phyloP scores from a whole-genome alignment of 495 filamentous ascomycete genomes.

The Collariella sp. region DNA sequence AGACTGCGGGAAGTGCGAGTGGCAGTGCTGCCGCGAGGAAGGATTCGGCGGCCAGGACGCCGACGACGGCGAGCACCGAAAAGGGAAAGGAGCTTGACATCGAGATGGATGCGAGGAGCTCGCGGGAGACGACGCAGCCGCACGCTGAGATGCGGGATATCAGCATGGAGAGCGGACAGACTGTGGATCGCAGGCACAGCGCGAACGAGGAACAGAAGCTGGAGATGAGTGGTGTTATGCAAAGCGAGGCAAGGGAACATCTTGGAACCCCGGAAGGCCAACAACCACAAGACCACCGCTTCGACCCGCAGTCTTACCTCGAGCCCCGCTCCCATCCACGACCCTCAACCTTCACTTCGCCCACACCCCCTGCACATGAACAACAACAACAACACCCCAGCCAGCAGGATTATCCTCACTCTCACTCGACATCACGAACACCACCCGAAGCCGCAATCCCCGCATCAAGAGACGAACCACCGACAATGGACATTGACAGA shows the following conservation, averaged over 20 bases:
- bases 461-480: not conserved
- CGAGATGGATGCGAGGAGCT: constrained; percentile 9
- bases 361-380: not conserved
- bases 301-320: not conserved
- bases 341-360: not conserved
- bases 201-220: not conserved
- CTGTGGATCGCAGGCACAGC: not conserved
- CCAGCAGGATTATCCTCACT: not conserved
- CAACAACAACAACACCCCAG: not conserved
- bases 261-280: not conserved
- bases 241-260: not conserved
- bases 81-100: constrained; percentile 24
- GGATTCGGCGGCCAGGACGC: constrained; percentile 22
- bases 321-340: not conserved
- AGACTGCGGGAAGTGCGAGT: constrained; percentile 29
- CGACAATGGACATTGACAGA: constrained; percentile 17
- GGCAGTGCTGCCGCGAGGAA: constrained; percentile 22
- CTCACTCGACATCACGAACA: not conserved
- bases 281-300: not conserved
- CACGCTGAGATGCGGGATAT: constrained; percentile 3
- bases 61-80: constrained; percentile 23
- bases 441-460: constrained; percentile 13
- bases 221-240: not conserved
- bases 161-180: constrained; percentile 3
- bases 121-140: constrained; percentile 1